A percentile compares a stretch with the other conserved stretches of the same genome.
Evolutionary conservation across 805 yeast species (phyloP).

Genomic region (Pichia eremophila): DNA sequence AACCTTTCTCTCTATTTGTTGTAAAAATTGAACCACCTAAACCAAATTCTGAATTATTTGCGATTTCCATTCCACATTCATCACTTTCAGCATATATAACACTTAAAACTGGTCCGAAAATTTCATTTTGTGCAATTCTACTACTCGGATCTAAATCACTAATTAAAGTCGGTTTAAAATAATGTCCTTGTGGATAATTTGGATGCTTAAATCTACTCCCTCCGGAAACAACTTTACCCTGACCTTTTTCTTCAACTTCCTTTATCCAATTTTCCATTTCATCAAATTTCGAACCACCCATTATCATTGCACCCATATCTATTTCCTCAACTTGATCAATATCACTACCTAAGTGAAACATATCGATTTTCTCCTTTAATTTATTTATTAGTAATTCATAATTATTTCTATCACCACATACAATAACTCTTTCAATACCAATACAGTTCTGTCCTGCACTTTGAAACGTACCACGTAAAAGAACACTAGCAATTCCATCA

Average conservation of each 20-base stretch:
- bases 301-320: slow-evolving; percentile 94
- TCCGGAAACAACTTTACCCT: slow-evolving; percentile 67
- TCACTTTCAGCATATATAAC: slow-evolving; percentile 62
- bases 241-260: slow-evolving; percentile 69
- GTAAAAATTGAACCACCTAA: slow-evolving; percentile 91
- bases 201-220: slow-evolving; percentile 81
- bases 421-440: slow-evolving; percentile 91
- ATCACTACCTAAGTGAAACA: slow-evolving; percentile 76
- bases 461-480: slow-evolving; percentile 94
- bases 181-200: slow-evolving; percentile 91
- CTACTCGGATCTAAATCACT: slow-evolving; percentile 70
- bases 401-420: slow-evolving; percentile 46
- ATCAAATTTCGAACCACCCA: slow-evolving; percentile 59
- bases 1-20: slow-evolving; percentile 43
- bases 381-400: slow-evolving; percentile 55
- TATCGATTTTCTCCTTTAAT: slow-evolving; percentile 47
- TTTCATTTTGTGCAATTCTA: slow-evolving; percentile 82
- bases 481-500: slow-evolving; percentile 57
- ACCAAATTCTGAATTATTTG: slow-evolving; percentile 83
- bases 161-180: slow-evolving; percentile 82
- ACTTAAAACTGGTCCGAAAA: slow-evolving; percentile 86
- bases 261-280: slow-evolving; percentile 55
- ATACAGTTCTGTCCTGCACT: slow-evolving; percentile 97
- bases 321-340: slow-evolving; percentile 85
- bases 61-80: slow-evolving; percentile 62